These are phyloP conservation scores for Fusarium sterilihyphosum DNA, from an alignment of 2,329 filamentous ascomycete species.

Conservation along the genomic window DNA sequence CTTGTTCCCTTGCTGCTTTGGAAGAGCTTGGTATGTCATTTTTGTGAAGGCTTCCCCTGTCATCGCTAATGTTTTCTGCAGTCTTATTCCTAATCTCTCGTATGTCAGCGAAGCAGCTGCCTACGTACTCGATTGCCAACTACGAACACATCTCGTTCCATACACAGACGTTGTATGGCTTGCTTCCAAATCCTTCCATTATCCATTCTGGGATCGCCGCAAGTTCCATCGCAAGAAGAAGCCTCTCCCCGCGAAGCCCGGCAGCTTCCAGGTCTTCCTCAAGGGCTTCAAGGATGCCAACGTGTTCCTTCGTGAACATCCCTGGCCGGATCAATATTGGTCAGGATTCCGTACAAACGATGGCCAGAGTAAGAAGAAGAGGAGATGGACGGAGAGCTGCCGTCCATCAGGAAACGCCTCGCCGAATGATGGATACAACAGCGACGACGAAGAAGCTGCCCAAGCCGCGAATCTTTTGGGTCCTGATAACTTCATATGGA, in stretches of 20 bases:
- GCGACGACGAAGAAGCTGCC: slow-evolving; percentile 64
- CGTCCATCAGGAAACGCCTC: slow-evolving; percentile 65
- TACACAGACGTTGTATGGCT: slow-evolving; percentile 96
- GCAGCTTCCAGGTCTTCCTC: slow-evolving; percentile 97
- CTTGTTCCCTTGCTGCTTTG: slow-evolving; percentile 96
- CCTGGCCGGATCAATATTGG: slow-evolving; percentile 92
- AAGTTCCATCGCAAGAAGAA: slow-evolving; percentile 90
- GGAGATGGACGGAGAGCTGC: slow-evolving; percentile 81
- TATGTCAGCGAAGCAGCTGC: slow-evolving; percentile 98
- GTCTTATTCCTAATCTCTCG: slow-evolving; percentile 93
- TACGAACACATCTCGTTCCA: slow-evolving; percentile 91
- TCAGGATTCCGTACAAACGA: slow-evolving; percentile 75
- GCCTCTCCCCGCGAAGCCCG: slow-evolving; percentile 85
- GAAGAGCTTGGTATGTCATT: slow-evolving; percentile 77
- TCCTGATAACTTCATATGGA: slow-evolving; percentile 80
- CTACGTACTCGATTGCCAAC: slow-evolving; percentile 90
- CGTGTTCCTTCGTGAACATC: slow-evolving; percentile 91
- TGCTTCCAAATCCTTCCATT: slow-evolving; percentile 97
- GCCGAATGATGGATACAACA: slow-evolving; percentile 71
- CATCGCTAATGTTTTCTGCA: slow-evolving; percentile 43
- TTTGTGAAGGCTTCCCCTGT: background rate
- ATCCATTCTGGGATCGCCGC: slow-evolving; percentile 95
- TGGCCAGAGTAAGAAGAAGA: slow-evolving; percentile 69
- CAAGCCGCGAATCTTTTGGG: slow-evolving; percentile 62
- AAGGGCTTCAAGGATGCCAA: slow-evolving; percentile 98